A percentile compares a stretch with the other conserved stretches of the same genome.
phyloP scores from a whole-genome alignment of 1,284 basidiomycete genomes.

The Meira miltonrushii region DNA sequence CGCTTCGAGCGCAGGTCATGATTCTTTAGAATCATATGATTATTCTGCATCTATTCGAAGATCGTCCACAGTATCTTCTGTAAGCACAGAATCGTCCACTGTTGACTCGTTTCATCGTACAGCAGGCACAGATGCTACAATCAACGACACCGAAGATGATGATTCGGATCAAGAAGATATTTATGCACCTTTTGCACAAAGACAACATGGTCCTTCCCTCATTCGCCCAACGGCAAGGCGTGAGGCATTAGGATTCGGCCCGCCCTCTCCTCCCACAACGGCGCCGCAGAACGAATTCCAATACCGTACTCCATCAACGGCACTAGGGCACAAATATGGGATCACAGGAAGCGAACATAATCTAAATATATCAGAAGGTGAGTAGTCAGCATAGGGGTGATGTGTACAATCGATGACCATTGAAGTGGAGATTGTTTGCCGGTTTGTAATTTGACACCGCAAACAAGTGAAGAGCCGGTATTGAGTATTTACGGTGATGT shows the following conservation, averaged over 20 bases:
- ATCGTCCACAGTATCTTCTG: neutral
- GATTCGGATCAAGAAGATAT: constrained; percentile 8
- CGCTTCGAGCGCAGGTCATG: neutral
- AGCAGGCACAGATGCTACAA: neutral
- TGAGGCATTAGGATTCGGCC: neutral
- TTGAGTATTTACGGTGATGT: neutral
- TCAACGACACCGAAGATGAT: neutral
- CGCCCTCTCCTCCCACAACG: neutral
- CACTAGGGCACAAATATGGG: neutral
- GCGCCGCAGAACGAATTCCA: neutral
- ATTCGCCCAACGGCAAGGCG: constrained; percentile 5
- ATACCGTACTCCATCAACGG: neutral
- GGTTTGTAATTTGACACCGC: neutral
- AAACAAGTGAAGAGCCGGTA: neutral
- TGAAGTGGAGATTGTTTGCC: neutral
- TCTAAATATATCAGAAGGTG: neutral
- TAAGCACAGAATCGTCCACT: neutral
- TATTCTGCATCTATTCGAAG: neutral
- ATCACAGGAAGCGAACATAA: neutral
- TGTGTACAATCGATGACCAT: neutral
- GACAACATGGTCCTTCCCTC: neutral
- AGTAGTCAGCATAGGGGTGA: neutral
- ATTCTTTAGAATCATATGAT: neutral
- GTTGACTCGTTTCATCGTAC: neutral
- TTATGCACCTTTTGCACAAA: constrained; percentile 6